Base-by-base conservation (phyloP, 78 protist species). In the Anaeramoeba ignava region DNA sequence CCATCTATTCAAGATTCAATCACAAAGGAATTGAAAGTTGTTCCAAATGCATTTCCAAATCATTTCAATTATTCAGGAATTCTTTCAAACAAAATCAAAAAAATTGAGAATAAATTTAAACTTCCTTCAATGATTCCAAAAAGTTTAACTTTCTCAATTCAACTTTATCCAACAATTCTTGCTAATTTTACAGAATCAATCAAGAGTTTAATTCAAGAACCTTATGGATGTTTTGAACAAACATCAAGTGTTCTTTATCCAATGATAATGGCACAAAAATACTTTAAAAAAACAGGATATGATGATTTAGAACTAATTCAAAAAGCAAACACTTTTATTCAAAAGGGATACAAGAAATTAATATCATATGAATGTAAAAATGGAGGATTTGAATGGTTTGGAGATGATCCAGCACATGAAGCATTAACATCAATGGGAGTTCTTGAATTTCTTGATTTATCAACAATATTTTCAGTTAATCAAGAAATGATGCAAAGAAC, bases 361-460 rank as follows among this genome's bases (percentile, higher is more conserved):
- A 37, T 86, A 2, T 31, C 54, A 39, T 86, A 33, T 86, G 88
- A 86, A 54, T 34, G 78, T 33, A 3, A 1, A 36, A 80, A 33
- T 1, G 88, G 88, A 12, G 88, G 88, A 33, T 86, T 83, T 37
- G 83, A 81, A 36, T 86, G 88, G 88, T 86, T 86, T 81, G 88
- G 88, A 3, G 42, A 1, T 1, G 82, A 41, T 0, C 83, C 88
- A n/a, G 88, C 37, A 31, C 84, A 86, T 80, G 83, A 80, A 40
- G 83, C 88, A 0, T 40, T 86, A n/a, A 86, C 87, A 3, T 81
- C 88, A 8, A 86, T 54, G 88, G 88, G 33, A 41, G 41, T 67
- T 1, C 41, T 41, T 38, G 42, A 86, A 80, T 86, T 86, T 39
- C 17, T 41, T 54, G 88, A 86, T 34, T 82, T 86, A 84, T 27